Evolutionary conservation across 768 basidiomycete genomes (phyloP).

Genomic region (Panaeolus cyanescens): DNA sequence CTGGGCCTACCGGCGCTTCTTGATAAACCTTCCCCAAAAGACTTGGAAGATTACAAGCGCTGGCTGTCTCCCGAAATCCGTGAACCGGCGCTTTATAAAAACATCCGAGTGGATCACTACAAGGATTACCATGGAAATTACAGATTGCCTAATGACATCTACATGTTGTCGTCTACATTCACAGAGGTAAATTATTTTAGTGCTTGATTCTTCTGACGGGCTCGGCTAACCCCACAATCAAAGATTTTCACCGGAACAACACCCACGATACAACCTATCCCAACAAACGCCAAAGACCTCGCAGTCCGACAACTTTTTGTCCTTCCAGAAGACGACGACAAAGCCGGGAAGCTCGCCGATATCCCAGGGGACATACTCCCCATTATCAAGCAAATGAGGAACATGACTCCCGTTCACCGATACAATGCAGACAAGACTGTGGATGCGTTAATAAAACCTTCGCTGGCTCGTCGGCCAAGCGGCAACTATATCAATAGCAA

Average conservation of each 20-base stretch:
- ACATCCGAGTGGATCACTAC: background rate
- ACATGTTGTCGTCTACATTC: background rate
- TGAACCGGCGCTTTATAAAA: background rate
- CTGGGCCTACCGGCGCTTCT: background rate
- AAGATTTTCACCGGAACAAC: background rate
- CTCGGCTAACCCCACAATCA: background rate
- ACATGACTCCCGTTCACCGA: background rate
- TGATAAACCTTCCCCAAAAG: background rate
- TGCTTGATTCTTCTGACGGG: background rate
- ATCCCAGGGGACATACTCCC: background rate
- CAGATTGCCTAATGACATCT: background rate
- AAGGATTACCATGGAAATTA: background rate
- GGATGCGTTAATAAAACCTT: background rate
- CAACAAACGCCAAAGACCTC: background rate
- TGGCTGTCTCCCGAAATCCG: background rate
- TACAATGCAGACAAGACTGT: background rate
- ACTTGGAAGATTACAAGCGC: background rate
- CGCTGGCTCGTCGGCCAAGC: background rate
- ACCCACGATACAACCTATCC: background rate
- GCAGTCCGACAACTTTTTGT: background rate
- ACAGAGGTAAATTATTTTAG: background rate
- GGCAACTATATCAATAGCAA: background rate
- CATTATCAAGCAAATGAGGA: background rate
- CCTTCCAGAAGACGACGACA: background rate
- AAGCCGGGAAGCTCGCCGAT: background rate